Percentiles rank a stretch among this genome's conserved stretches.
These are phyloP conservation scores for Begonia masoniana DNA, from an alignment of 306 rosid genomes.

Conservation along the genomic window DNA sequence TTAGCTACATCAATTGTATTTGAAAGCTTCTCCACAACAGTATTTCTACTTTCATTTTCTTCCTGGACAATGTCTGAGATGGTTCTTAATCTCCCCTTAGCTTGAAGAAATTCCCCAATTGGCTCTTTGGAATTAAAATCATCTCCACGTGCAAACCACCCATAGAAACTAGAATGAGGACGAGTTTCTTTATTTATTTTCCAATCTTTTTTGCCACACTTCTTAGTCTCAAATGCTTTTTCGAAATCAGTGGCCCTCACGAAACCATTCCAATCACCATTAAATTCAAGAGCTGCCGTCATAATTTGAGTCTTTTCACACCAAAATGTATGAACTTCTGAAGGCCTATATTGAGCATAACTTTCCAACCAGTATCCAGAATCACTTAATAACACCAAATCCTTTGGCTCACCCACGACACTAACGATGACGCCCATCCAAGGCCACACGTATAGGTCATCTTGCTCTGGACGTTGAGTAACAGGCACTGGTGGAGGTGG, in stretches of 20 bases:
- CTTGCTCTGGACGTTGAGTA: slow-evolving; percentile 24
- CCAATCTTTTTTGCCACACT: slow-evolving; percentile 56
- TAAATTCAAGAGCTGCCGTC: slow-evolving; percentile 46
- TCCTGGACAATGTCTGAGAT: slow-evolving; percentile 69
- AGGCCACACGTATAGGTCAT: slow-evolving; percentile 76
- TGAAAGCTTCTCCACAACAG: slow-evolving; percentile 56
- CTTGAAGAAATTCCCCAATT: slow-evolving; percentile 71
- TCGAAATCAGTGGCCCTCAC: slow-evolving; percentile 62
- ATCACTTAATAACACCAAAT: slow-evolving; percentile 16
- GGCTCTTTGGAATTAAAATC: slow-evolving; percentile 50
- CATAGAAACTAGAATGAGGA: slow-evolving; percentile 38
- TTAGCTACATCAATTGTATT: slow-evolving; percentile 55
- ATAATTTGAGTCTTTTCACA: slow-evolving; percentile 20
- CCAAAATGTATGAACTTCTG: slow-evolving; percentile 24
- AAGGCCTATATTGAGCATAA: slow-evolving; percentile 44
- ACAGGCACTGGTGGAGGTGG: slow-evolving; percentile 28
- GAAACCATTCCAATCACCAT: slow-evolving; percentile 70
- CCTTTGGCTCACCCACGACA: slow-evolving; percentile 22
- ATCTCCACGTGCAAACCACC: slow-evolving; percentile 87
- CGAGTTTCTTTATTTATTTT: slow-evolving; percentile 13
- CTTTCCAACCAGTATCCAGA: slow-evolving; percentile 48
- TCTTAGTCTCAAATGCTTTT: slow-evolving; percentile 40
- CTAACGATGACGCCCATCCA: slow-evolving; percentile 79
- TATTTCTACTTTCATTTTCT: slow-evolving; percentile 41
- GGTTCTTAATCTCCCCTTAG: slow-evolving; percentile 65